A percentile compares a stretch with the other conserved stretches of the same genome.
Conservation (phyloP, 129 eudicot species). For the Chrysanthemum makinoi region DNA sequence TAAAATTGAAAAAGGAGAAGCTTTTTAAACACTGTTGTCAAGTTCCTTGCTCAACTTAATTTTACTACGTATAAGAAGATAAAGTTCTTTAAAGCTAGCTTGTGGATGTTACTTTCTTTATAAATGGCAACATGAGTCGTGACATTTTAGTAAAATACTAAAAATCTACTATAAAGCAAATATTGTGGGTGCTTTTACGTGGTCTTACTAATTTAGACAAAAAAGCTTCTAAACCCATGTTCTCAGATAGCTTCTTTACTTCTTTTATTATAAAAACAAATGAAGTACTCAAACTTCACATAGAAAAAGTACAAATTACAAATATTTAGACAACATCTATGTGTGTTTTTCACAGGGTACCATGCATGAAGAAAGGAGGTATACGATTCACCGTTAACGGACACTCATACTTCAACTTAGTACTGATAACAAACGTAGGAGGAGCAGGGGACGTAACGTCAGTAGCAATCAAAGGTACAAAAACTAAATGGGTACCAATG, state of each 20-base stretch:
- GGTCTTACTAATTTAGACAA: conserved; percentile 2
- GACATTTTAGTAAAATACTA: not conserved
- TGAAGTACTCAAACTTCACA: not conserved
- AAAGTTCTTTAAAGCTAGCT: conserved; percentile 6
- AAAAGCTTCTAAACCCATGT: conserved; percentile 14
- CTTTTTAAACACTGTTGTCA: conserved; percentile 9
- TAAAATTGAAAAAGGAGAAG: conserved; percentile 7
- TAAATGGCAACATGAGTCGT: not conserved
- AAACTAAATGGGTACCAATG: conserved; percentile 60
- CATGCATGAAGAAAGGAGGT: conserved; percentile 63
- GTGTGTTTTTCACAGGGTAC: conserved; percentile 40
- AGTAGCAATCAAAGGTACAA: conserved; percentile 60
- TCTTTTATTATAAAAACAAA: no score
- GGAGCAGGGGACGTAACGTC: conserved; percentile 74
- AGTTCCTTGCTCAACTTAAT: not conserved
- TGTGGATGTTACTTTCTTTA: not conserved
- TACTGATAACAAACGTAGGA: conserved; percentile 74
- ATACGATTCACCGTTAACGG: conserved; percentile 71
- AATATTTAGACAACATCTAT: not conserved
- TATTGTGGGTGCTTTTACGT: conserved; percentile 5
- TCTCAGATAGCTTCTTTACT: not conserved
- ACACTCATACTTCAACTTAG: conserved; percentile 76
- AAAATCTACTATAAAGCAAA: not conserved
- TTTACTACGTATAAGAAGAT: not conserved
- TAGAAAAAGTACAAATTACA: not conserved